Conservation (phyloP, 1,284 basidiomycete species). For the Boletus subluridellus region DNA sequence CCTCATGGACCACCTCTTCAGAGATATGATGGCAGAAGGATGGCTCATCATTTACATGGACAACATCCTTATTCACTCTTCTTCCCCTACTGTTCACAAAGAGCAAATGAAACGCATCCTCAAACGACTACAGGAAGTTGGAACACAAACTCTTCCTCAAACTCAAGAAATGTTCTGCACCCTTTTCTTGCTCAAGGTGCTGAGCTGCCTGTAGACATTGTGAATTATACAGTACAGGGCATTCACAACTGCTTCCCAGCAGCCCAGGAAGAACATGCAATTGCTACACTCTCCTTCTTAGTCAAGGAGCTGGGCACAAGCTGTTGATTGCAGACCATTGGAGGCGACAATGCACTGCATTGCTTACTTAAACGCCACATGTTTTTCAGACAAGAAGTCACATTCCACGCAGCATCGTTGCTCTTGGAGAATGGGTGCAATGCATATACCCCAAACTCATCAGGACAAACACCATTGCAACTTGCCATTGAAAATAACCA, state of each 20-base stretch:
- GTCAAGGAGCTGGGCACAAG: neutral
- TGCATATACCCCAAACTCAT: neutral
- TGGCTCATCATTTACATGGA: too few relatives aligned
- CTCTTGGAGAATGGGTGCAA: neutral
- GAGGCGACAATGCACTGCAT: neutral
- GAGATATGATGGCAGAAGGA: too few relatives aligned
- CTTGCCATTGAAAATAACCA: neutral
- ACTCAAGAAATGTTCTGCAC: neutral
- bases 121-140: too few relatives aligned
- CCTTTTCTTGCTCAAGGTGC: neutral
- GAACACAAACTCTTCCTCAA: too few relatives aligned
- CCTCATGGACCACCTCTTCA: too few relatives aligned
- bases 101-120: too few relatives aligned
- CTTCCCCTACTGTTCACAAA: too few relatives aligned
- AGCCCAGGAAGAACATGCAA: neutral
- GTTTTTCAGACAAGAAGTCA: too few relatives aligned
- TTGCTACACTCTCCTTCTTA: neutral
- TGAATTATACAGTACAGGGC: neutral
- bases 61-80: too few relatives aligned
- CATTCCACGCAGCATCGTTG: too few relatives aligned
- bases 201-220: neutral
- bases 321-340: neutral
- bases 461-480: neutral
- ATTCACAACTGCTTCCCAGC: neutral
- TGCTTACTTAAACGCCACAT: neutral